A percentile compares a stretch with the other conserved stretches of the same genome.
phyloP scores from a whole-genome alignment of 2,329 filamentous ascomycete species.

The Rutstroemia sydowiana region DNA sequence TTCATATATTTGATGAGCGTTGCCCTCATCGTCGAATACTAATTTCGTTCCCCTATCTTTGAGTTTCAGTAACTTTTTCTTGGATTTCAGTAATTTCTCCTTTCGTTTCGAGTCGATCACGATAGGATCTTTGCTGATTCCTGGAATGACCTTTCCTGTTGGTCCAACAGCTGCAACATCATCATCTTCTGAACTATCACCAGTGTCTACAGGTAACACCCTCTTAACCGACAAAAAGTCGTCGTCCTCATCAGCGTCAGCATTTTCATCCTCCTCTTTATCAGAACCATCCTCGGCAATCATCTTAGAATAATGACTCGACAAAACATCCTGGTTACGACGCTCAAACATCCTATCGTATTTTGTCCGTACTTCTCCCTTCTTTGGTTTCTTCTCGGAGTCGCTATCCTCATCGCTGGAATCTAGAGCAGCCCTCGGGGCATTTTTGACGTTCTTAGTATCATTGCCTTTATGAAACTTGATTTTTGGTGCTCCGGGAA shows the following conservation, averaged over 20 bases:
- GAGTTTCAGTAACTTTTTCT: conserved; percentile 88
- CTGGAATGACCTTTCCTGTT: conserved; percentile 53
- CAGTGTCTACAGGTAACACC: conserved; percentile 64
- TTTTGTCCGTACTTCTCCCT: conserved; percentile 77
- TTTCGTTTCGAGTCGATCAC: conserved; percentile 90
- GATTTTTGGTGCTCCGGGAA: conserved; percentile 87
- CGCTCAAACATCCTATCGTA: conserved; percentile 98
- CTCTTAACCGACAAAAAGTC: conserved; percentile 88
- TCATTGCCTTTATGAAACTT: conserved; percentile 89
- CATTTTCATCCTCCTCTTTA: conserved; percentile 37
- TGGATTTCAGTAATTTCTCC: conserved; percentile 90
- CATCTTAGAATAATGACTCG: conserved; percentile 87
- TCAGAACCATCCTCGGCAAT: conserved; percentile 53
- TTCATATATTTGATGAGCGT: conserved; percentile 78
- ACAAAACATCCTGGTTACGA: conserved; percentile 89
- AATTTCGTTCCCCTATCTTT: conserved; percentile 81
- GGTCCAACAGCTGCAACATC: conserved; percentile 35
- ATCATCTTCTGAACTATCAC: conserved; percentile 35
- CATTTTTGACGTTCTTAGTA: conserved; percentile 80
- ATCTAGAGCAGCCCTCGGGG: conserved; percentile 55
- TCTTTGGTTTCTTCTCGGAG: conserved; percentile 50
- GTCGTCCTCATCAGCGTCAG: conserved; percentile 59
- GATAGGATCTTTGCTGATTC: conserved; percentile 63
- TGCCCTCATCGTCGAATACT: conserved; percentile 87
- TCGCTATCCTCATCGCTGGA: conserved; percentile 56